Evolutionary conservation across 208 protist species (phyloP).

Genomic region (Leishmania aethiopica): DNA sequence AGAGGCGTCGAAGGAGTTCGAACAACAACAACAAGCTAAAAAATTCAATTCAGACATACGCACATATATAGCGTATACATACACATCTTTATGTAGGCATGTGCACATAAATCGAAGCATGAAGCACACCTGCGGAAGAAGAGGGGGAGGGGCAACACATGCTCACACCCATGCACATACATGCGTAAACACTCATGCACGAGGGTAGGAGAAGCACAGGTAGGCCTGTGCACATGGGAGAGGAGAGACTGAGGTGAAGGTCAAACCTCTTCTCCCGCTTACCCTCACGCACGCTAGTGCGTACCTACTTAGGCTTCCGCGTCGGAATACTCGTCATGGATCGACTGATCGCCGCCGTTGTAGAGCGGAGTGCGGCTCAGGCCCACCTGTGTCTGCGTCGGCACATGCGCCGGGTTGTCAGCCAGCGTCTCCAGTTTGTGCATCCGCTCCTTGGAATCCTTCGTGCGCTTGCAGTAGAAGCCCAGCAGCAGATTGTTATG

Average conservation of each 20-base stretch:
- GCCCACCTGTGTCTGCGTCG: conserved; percentile 60
- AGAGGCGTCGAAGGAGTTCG: no score
- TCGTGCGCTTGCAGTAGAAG: conserved; percentile 33
- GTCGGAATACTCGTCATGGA: conserved; percentile 23
- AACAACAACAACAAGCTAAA: no score
- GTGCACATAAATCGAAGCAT: background rate
- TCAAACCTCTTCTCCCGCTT: background rate
- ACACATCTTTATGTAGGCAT: background rate
- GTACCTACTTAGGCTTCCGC: background rate
- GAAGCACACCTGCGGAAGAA: background rate
- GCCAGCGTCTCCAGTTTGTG: conserved; percentile 30
- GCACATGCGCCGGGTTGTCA: conserved; percentile 54
- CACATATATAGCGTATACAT: background rate
- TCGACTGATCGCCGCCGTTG: background rate
- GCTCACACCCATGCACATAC: background rate
- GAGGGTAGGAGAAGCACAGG: background rate
- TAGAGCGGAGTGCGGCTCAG: conserved; percentile 33
- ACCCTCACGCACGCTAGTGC: background rate
- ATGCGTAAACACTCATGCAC: background rate
- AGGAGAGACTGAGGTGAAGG: background rate
- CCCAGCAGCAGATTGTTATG: conserved; percentile 50
- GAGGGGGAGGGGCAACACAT: background rate
- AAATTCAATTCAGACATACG: background rate
- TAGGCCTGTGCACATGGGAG: background rate
- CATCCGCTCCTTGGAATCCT: conserved; percentile 36